Base-by-base conservation (phyloP, 805 yeast species). In the Candida coquimbonensis region DNA sequence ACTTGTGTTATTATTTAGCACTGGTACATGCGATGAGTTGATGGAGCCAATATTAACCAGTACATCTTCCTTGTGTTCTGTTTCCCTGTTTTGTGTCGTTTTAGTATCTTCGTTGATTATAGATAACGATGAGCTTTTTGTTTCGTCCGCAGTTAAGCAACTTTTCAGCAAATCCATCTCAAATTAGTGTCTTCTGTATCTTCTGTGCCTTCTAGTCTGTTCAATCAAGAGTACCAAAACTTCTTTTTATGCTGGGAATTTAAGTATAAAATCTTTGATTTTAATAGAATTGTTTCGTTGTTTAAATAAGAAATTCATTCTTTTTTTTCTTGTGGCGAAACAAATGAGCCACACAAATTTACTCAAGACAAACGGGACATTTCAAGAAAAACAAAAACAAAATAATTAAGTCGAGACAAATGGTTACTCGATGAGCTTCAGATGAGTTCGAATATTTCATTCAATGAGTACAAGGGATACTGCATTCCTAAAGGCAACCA, bases 391-490 rank as follows among this genome's bases (percentile, higher is more conserved):
- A 3, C 8, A 14, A 17, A n/a, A 27, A 29, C 7, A 29, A 29
- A 29, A 29, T 13, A 9, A 29, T 8, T 29, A 1, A 27, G 13
- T 11, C 12, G 26, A 4, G 21, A 8, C 12, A 16, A n/a, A 36
- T 21, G 24, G 7, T 21, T 21, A 21, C 24, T 52, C 54, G 57
- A 36, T 48, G 19, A 40, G 45, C 4, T 29, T 29, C 31, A 29
- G 5, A 29, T 29, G 31, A 29, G 31, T 29, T 29, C 31, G 3
- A 29, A 29, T 7, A 54, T 57, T 1, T 29, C 52, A 1, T 56
- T 42, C 42, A 49, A 52, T 29, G 46, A 45, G 41, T 56, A 46
- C 48, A 59, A 59, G 25, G 63, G 63, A 4, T 59, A 53, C 38
- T 49, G 53, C 14, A 21, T 55, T 11, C 53, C 57, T 5, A 45